phyloP scores from a whole-genome alignment of 768 basidiomycete genomes.

The Solioccasus polychromus region DNA sequence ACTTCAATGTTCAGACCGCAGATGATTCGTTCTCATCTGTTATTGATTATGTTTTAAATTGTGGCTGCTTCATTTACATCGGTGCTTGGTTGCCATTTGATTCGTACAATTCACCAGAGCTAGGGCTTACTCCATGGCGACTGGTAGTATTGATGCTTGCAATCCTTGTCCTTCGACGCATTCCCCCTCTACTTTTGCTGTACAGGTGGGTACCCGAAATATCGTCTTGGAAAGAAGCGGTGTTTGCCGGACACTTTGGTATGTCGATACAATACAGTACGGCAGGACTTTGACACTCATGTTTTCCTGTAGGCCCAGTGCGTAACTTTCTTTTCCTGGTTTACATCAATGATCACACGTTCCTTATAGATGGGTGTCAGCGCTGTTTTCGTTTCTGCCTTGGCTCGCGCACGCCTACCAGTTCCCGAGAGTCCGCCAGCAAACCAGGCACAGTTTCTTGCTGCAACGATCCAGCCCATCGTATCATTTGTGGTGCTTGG shows the following conservation, averaged over 20 bases:
- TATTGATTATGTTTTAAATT: slow-evolving; percentile 83
- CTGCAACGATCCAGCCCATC: slow-evolving; percentile 72
- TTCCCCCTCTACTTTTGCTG: slow-evolving; percentile 73
- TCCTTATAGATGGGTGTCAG: slow-evolving; percentile 80
- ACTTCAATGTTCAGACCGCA: slow-evolving; percentile 78
- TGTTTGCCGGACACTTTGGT: slow-evolving; percentile 94
- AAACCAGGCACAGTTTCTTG: slow-evolving; percentile 70
- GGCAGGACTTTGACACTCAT: slow-evolving; percentile 4
- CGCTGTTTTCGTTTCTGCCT: slow-evolving; percentile 81
- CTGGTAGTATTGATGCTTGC: slow-evolving; percentile 63
- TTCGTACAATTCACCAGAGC: slow-evolving; percentile 49
- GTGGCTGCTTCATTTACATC: slow-evolving; percentile 76
- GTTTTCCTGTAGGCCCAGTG: slow-evolving; percentile 46
- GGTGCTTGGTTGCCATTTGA: slow-evolving; percentile 85
- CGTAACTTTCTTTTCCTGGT: slow-evolving; percentile 19
- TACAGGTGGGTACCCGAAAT: slow-evolving; percentile 91
- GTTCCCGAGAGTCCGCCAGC: slow-evolving; percentile 55
- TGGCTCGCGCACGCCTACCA: slow-evolving; percentile 65
- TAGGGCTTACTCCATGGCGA: slow-evolving; percentile 69
- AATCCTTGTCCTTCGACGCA: slow-evolving; percentile 73
- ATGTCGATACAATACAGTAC: slow-evolving; percentile 9
- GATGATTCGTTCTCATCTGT: slow-evolving; percentile 87
- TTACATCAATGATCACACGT: not conserved
- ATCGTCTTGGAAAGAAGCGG: slow-evolving; percentile 75
- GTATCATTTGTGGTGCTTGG: slow-evolving; percentile 84